phyloP scores from a whole-genome alignment of 1,284 basidiomycete genomes.

The Pseudozyma tsukubaensis region DNA sequence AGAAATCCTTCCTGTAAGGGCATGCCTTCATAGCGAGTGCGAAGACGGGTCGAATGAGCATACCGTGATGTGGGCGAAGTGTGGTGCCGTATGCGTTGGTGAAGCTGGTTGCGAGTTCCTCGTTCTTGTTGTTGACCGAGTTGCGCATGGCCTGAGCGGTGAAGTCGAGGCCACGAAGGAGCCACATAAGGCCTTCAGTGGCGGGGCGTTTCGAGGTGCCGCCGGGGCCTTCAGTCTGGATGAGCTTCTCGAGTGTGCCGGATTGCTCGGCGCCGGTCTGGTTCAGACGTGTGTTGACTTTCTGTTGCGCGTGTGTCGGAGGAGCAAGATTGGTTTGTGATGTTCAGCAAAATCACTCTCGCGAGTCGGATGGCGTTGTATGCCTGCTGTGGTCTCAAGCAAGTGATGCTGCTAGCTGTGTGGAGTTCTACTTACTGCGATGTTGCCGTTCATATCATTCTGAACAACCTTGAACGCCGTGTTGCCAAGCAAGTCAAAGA shows the following conservation, averaged over 20 bases:
- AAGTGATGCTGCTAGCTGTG: neutral
- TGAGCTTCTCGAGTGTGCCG: slow-evolving; percentile 84
- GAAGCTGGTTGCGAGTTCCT: slow-evolving; percentile 83
- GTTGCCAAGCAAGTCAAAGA: slow-evolving; percentile 95
- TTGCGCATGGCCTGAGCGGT: slow-evolving; percentile 85
- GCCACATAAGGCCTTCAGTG: slow-evolving; percentile 92
- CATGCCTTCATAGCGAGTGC: slow-evolving; percentile 96
- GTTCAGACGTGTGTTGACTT: slow-evolving; percentile 80
- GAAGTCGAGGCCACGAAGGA: slow-evolving; percentile 88
- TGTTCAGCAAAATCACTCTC: neutral
- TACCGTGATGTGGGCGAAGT: slow-evolving; percentile 87
- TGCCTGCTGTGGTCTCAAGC: neutral
- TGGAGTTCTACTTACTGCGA: slow-evolving; percentile 70
- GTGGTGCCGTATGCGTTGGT: slow-evolving; percentile 83
- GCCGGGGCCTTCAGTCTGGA: slow-evolving; percentile 81
- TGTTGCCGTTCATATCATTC: slow-evolving; percentile 91
- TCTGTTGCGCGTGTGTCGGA: slow-evolving; percentile 42
- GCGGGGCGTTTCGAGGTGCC: slow-evolving; percentile 84
- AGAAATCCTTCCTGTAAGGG: slow-evolving; percentile 90
- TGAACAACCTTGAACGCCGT: slow-evolving; percentile 87
- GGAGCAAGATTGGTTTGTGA: neutral
- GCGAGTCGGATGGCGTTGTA: too few species aligned
- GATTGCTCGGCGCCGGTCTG: slow-evolving; percentile 74
- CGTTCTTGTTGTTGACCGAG: slow-evolving; percentile 76
- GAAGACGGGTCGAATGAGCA: slow-evolving; percentile 87